Conservation (phyloP, 2,329 filamentous ascomycete genomes). For the Botrytis fragariae region DNA sequence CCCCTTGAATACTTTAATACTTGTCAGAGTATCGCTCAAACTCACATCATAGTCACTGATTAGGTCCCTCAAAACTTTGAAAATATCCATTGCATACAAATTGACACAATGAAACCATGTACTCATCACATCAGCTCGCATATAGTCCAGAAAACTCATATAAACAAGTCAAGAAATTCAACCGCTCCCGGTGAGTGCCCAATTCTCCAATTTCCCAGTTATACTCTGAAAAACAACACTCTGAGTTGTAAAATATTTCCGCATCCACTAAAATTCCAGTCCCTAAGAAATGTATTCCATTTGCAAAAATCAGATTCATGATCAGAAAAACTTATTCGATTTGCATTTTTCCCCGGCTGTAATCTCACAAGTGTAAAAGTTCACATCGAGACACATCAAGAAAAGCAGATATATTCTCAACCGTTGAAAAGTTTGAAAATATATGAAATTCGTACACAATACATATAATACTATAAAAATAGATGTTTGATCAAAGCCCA, state of each 20-base stretch:
- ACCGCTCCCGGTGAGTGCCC: not conserved
- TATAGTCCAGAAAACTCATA: not conserved
- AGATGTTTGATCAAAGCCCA: not conserved
- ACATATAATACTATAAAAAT: not conserved
- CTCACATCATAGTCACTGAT: not conserved
- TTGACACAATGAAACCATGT: not conserved
- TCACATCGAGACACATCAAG: not conserved
- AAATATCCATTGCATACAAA: not conserved
- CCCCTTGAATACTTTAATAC: not conserved
- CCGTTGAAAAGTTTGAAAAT: rapidly evolving
- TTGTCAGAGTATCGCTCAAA: not conserved
- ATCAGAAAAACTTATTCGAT: rapidly evolving
- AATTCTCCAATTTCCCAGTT: not conserved
- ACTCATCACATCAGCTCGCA: not conserved
- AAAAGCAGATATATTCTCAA: not conserved
- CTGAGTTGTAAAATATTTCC: not conserved
- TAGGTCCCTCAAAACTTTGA: not conserved
- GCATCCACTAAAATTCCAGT: too few species aligned
- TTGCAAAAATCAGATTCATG: not conserved
- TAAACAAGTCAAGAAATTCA: not conserved
- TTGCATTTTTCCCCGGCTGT: not conserved
- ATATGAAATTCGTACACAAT: not conserved
- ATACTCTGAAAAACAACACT: not conserved
- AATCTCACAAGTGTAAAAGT: rapidly evolving
- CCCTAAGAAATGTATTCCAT: rapidly evolving